Evolutionary conservation across 2,329 filamentous ascomycete species (phyloP).

Genomic region (Juglanconis sp.): DNA sequence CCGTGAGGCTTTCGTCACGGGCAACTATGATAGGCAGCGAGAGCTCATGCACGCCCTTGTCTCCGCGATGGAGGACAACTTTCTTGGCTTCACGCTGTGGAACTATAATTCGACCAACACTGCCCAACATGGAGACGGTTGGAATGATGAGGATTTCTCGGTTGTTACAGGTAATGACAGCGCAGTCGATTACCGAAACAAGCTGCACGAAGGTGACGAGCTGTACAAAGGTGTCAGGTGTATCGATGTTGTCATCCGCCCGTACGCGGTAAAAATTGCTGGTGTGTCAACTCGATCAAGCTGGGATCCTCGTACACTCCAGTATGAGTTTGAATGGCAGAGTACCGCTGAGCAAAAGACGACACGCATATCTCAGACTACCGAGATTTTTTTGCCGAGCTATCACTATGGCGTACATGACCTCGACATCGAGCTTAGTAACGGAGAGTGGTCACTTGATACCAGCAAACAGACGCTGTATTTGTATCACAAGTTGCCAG

Average conservation of each 20-base stretch:
- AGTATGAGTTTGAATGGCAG: constrained; percentile 34
- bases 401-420: constrained; percentile 35
- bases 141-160: constrained; percentile 43
- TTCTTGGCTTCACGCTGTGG: constrained; percentile 37
- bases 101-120: constrained; percentile 39
- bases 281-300: constrained; percentile 32
- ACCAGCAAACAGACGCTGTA: constrained; percentile 28
- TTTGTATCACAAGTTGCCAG: constrained; percentile 20
- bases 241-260: constrained; percentile 37
- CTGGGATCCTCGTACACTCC: constrained; percentile 33
- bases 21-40: constrained; percentile 36
- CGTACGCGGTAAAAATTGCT: constrained; percentile 39
- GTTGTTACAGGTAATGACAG: constrained; percentile 34
- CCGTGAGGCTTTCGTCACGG: constrained; percentile 33
- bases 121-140: constrained; percentile 37
- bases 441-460: constrained; percentile 31
- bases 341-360: constrained; percentile 2
- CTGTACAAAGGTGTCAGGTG: constrained; percentile 36
- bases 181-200: constrained; percentile 33
- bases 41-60: constrained; percentile 38
- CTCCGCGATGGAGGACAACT: constrained; percentile 37
- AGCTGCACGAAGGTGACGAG: constrained; percentile 29
- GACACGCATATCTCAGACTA: constrained; percentile 26
- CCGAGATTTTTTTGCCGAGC: constrained; percentile 36
- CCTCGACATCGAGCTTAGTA: constrained; percentile 25